Percentiles rank a stretch among this genome's conserved stretches.
Evolutionary conservation across 305 asterid genomes (phyloP).

Genomic region (Plantago rigida): DNA sequence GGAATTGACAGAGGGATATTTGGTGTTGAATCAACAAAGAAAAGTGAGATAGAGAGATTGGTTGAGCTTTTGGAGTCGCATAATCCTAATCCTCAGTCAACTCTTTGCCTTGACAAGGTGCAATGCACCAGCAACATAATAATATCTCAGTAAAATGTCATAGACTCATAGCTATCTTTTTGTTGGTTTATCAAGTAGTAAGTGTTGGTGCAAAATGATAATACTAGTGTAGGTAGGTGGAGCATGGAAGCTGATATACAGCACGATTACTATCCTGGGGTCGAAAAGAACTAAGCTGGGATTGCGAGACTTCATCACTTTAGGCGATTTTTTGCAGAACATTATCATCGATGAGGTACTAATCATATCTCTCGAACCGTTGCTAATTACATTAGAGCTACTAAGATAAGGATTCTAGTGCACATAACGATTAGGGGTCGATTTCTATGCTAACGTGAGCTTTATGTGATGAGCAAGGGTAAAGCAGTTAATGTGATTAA

Average conservation of each 20-base stretch:
- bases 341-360: slow-evolving; percentile 60
- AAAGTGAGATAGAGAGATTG: slow-evolving; percentile 44
- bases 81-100: slow-evolving; percentile 75
- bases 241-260: slow-evolving; percentile 74
- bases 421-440: not conserved
- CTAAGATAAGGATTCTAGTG: too few relatives aligned
- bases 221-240: slow-evolving; percentile 50
- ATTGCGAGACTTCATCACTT: slow-evolving; percentile 65
- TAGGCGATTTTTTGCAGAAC: slow-evolving; percentile 62
- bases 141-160: not conserved
- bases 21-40: slow-evolving; percentile 58
- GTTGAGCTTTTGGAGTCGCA: slow-evolving; percentile 58
- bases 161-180: not conserved
- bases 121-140: not conserved
- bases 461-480: slow-evolving; percentile 56
- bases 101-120: slow-evolving; percentile 61
- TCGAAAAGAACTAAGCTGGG: slow-evolving; percentile 80
- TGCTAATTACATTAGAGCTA: too few relatives aligned
- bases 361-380: too few relatives aligned
- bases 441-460: not conserved
- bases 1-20: slow-evolving; percentile 82
- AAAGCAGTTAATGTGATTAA: slow-evolving; percentile 78
- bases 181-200: not conserved
- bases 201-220: not conserved
- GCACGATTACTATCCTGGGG: slow-evolving; percentile 73